Base-by-base conservation (phyloP, 2,329 filamentous ascomycete genomes). In the Penicillium oxalicum region DNA sequence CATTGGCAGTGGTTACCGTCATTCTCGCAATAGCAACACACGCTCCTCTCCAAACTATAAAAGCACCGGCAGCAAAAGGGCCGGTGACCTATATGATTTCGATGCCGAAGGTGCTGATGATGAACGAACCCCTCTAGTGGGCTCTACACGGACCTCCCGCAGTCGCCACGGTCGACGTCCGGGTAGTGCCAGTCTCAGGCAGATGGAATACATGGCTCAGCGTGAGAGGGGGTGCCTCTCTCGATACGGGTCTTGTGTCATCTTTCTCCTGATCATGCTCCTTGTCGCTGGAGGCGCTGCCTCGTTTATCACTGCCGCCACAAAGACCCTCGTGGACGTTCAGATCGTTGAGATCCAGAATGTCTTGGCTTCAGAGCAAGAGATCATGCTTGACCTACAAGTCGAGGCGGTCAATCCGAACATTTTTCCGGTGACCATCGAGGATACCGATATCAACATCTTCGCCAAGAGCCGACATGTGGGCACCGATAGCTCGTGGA, bases 391-490 rank as follows among this genome's bases (percentile, higher is more conserved):
- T 61, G 91, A 98, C 67, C 73, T 98, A 42, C 82, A 88, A 18
- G 88, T 98, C 51, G 82, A 82, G 57, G 93, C 91, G 0, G 78
- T 91, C 59, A 98, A 98, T 65, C 91, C 91, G 1, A 98, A 97
- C 59, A 83, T 96, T 36, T 86, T 97, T 35, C 83, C 89, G 2
- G 86, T 98, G 37, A 86, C 86, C 2, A 82, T 98, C 34, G 84
- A 87, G 54, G 84, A 91, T 40, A 86, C 94, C 63, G 90, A 97
- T 65, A 77, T 97, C 49, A 90, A 94, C 61, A 80, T 98, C 29
- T 97, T 97, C 69, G 93, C 93, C 28, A 95, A 94, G 70, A 96
- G 90, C 51, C 88, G 87, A 51, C 87, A 91, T 64, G 87, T 91
- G 9, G 87, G 88, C n/a, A 76, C 74, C 9, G 77, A 79, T 47